Evolutionary conservation across 1,284 basidiomycete species (phyloP), one percentile per base, ranked within the genome.

Genomic region (Tausonia pullulans): DNA sequence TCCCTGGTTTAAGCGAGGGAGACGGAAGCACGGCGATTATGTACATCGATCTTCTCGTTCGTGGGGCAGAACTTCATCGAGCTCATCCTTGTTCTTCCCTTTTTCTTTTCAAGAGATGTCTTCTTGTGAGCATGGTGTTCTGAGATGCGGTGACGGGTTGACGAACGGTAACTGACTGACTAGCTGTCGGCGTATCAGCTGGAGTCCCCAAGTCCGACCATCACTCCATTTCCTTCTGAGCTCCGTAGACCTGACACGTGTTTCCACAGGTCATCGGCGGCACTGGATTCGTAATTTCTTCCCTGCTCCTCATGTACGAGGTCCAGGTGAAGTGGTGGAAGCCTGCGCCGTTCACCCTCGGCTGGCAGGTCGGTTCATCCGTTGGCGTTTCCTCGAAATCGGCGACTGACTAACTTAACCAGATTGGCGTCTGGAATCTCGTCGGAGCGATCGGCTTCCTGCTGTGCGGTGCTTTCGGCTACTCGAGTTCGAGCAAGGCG

Each of bases 401-500:
- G 48, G 9, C 39, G 61, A 54, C 67, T 60, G 11, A 41, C 52
- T 16, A 58, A 45, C 39, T 40, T 50, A 27, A 44, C 68, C 71
- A 61, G 72, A 73, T 78, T 67, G 74, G 71, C 69, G 74, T 83
- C 41, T 84, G 82, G 82, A 84, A 84, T 68, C 75, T 83, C 39
- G 71, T 84, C 55, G 83, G 83, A 9, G 79, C 79, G 0, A 65
- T 82, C 4, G 83, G 83, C 4, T 84, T 84, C 73, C 78, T 78
- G 49, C 72, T 82, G 2, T 84, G 81, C 61, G 82, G 81, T 6
- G 81, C 79, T 2, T 73, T 83, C 6, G 82, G 82, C 0, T 82
- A 79, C 66, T 79, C 76, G 4, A 68, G 75, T 4, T 68, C 70
- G 44, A 67, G 58, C 5, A 75, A 77, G n/a, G 74, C 74, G 48